Conservation (phyloP, 768 basidiomycete genomes). For the Polyporus arcularius region DNA sequence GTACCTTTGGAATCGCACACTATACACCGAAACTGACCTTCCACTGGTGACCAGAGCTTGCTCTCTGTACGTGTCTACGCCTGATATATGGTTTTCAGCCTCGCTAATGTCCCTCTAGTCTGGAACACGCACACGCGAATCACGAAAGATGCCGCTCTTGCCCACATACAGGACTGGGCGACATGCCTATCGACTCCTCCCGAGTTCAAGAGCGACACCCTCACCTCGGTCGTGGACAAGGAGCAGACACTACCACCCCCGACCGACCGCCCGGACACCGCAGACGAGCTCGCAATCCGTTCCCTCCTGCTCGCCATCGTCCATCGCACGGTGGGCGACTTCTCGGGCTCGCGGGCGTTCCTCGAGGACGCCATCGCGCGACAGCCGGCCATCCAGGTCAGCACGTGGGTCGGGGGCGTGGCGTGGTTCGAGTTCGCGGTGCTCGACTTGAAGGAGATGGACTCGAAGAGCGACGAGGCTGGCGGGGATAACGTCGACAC, state of each 20-base stretch:
- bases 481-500: conserved; percentile 1
- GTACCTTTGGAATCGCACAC: conserved; percentile 15
- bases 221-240: conserved; percentile 8
- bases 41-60: conserved; percentile 53
- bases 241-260: conserved; percentile 11
- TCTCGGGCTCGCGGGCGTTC: conserved; percentile 44
- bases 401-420: conserved; percentile 69
- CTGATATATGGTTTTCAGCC: background rate
- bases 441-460: conserved; percentile 62
- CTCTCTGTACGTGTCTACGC: conserved; percentile 53
- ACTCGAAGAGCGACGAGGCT: conserved; percentile 23
- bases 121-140: conserved; percentile 80
- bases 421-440: conserved; percentile 73
- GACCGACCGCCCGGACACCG: conserved; percentile 43
- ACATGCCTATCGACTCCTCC: conserved; percentile 47
- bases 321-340: conserved; percentile 58
- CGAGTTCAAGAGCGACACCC: conserved; percentile 34
- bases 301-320: conserved; percentile 68
- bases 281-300: conserved; percentile 71
- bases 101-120: conserved; percentile 41
- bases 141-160: conserved; percentile 49
- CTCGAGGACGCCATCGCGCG: conserved; percentile 52
- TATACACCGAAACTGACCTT: background rate
- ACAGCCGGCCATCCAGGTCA: conserved; percentile 44
- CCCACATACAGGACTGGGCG: conserved; percentile 59